These are phyloP conservation scores for Pseudogymnoascus sp. DNA, from an alignment of 2,329 filamentous ascomycete genomes.

Conservation along the genomic window DNA sequence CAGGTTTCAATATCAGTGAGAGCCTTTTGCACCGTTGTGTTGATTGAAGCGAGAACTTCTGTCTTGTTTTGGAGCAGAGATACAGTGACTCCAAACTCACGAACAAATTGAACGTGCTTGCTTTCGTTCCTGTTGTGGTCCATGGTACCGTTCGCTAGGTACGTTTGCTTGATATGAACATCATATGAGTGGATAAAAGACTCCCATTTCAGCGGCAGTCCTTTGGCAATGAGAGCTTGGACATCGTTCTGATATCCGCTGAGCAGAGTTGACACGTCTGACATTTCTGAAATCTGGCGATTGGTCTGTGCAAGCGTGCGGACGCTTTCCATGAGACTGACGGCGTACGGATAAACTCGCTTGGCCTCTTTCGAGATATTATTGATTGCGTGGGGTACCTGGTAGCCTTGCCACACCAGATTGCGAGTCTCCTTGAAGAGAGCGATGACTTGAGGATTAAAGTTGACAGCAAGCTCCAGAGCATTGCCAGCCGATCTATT, in stretches of 20 bases:
- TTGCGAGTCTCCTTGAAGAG: conserved; percentile 98
- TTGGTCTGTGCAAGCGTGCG: conserved; percentile 84
- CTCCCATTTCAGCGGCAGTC: conserved; percentile 88
- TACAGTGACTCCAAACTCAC: conserved; percentile 81
- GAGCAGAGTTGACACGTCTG: conserved; percentile 76
- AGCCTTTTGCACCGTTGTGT: conserved; percentile 72
- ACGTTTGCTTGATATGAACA: conserved; percentile 61
- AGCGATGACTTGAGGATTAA: conserved; percentile 93
- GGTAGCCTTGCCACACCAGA: conserved; percentile 87
- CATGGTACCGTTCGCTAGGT: conserved; percentile 49
- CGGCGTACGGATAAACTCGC: conserved; percentile 92
- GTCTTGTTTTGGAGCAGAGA: conserved; percentile 86
- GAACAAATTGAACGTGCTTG: conserved; percentile 93
- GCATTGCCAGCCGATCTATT: conserved; percentile 86
- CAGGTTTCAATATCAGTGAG: conserved; percentile 77
- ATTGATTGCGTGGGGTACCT: conserved; percentile 87
- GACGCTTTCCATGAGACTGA: conserved; percentile 98
- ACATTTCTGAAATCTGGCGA: conserved; percentile 75
- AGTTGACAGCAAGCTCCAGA: conserved; percentile 87
- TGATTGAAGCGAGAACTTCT: conserved; percentile 65
- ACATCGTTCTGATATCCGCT: conserved; percentile 90
- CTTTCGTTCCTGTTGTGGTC: conserved; percentile 62
- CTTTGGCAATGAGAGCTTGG: conserved; percentile 73
- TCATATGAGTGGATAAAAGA: conserved; percentile 97
- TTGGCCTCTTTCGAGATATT: conserved; percentile 99